Conservation (phyloP, 2,329 filamentous ascomycete species). For the Stachybotrys echinatus region DNA sequence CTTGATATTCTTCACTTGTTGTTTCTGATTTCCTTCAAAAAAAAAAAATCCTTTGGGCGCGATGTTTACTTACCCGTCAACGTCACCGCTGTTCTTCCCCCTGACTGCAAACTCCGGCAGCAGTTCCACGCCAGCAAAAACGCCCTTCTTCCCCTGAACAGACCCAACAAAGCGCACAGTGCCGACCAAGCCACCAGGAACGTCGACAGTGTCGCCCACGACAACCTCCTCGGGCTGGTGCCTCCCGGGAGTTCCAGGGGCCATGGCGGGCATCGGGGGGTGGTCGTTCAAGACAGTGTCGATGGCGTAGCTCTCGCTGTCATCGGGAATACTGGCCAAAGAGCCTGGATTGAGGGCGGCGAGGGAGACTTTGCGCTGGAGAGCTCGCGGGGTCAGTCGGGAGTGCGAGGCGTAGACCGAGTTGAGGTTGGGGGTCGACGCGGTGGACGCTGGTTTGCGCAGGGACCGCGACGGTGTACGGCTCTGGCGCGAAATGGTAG, state of each 20-base stretch:
- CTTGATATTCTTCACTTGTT: no score
- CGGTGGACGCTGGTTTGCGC: slow-evolving; percentile 39
- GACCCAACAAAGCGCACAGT: slow-evolving; percentile 82
- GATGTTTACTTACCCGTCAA: slow-evolving; percentile 68
- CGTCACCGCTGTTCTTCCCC: slow-evolving; percentile 94
- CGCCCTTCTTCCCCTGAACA: slow-evolving; percentile 83
- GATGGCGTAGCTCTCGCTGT: slow-evolving; percentile 57
- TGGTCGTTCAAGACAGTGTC: slow-evolving; percentile 41
- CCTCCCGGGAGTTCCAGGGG: slow-evolving; percentile 49
- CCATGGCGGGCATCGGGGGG: slow-evolving; percentile 36
- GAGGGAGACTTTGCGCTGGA: slow-evolving; percentile 66
- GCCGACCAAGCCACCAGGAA: slow-evolving; percentile 89
- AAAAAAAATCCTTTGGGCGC: no score
- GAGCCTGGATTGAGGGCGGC: slow-evolving; percentile 61
- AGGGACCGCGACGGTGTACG: slow-evolving; percentile 29
- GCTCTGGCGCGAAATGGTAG: slow-evolving; percentile 1
- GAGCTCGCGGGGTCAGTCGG: slow-evolving; percentile 37
- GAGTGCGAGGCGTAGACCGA: slow-evolving; percentile 42
- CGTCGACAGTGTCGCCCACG: slow-evolving; percentile 81
- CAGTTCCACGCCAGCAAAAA: slow-evolving; percentile 89
- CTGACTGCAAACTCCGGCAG: slow-evolving; percentile 71
- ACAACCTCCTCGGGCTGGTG: slow-evolving; percentile 49
- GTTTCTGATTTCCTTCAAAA: no score
- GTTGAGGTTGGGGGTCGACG: slow-evolving; percentile 56
- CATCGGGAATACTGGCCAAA: slow-evolving; percentile 62